Percentiles rank a stretch among this genome's conserved stretches.
These are phyloP conservation scores for Stephanodiscus minutulus DNA, from an alignment of 108 stramenopile species.

Conservation along the genomic window DNA sequence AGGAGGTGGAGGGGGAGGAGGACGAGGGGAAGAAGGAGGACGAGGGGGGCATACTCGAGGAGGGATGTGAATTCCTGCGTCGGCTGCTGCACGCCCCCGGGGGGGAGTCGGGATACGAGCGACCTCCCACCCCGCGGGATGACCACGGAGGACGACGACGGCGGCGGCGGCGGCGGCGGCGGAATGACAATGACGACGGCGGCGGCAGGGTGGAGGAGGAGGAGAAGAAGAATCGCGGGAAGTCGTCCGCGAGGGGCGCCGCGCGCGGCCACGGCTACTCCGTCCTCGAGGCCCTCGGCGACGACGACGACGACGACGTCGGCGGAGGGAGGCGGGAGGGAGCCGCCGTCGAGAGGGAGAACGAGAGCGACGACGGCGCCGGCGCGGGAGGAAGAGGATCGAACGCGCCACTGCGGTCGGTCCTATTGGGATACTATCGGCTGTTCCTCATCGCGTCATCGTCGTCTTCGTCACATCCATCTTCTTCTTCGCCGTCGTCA, in stretches of 20 bases:
- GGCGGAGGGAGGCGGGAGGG: not conserved
- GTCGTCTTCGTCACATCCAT: not conserved
- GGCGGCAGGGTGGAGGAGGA: not conserved
- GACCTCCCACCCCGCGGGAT: not conserved
- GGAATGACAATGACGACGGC: not conserved
- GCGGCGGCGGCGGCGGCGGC: not conserved
- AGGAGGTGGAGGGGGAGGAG: not conserved
- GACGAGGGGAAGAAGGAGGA: not conserved
- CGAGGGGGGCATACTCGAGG: not conserved
- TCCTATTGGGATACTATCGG: conserved; percentile 40
- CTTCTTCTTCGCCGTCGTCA: not conserved
- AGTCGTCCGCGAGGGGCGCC: not conserved
- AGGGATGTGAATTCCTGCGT: conserved; percentile 36
- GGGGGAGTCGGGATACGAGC: not conserved
- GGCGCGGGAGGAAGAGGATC: not conserved
- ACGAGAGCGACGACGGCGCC: not conserved
- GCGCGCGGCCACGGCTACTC: not conserved
- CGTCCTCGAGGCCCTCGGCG: not conserved
- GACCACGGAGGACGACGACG: not conserved
- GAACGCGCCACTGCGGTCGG: conserved; percentile 16
- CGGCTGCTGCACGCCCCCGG: conserved; percentile 32
- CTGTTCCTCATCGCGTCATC: not conserved
- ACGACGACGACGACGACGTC: conserved; percentile 1
- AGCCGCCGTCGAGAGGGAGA: not conserved
- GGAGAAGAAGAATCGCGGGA: not conserved